Evolutionary conservation across 768 basidiomycete species (phyloP).

Genomic region (Porpolomopsis calyptriformis): DNA sequence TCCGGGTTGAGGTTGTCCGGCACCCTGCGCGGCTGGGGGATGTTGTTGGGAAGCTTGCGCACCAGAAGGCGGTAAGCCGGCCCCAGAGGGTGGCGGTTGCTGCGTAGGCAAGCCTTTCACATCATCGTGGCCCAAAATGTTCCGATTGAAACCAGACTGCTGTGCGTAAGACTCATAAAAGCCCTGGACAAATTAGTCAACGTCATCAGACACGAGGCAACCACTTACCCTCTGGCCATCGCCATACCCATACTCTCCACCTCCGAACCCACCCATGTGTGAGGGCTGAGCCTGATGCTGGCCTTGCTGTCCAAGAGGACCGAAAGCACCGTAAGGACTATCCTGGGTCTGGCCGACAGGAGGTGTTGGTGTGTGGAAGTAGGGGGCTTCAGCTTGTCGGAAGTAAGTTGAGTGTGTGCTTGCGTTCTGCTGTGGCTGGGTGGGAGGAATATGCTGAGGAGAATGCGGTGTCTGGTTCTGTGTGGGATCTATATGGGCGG

Average conservation of each 20-base stretch:
- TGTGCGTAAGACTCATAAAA: constrained; percentile 71
- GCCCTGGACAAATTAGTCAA: constrained; percentile 32
- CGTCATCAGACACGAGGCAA: constrained; percentile 4
- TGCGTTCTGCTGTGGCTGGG: constrained; percentile 37
- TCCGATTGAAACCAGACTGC: constrained; percentile 54
- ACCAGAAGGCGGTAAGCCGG: constrained; percentile 38
- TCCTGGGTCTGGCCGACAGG: constrained; percentile 56
- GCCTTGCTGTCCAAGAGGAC: constrained; percentile 33
- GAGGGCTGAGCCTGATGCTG: constrained; percentile 30
- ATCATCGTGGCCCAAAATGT: constrained; percentile 63
- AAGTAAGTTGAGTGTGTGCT: constrained; percentile 51
- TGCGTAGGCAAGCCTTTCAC: constrained; percentile 60
- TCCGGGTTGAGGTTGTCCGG: constrained; percentile 49
- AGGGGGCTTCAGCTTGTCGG: constrained; percentile 57
- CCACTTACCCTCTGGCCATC: constrained; percentile 53
- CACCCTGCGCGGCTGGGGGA: constrained; percentile 33
- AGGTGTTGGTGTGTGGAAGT: constrained; percentile 73
- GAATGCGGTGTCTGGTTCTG: constrained; percentile 26
- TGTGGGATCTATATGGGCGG: constrained; percentile 54
- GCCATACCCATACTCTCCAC: constrained; percentile 57
- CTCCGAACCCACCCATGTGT: constrained; percentile 44
- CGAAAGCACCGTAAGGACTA: constrained; percentile 54
- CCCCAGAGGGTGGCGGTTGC: constrained; percentile 37
- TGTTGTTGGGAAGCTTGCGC: constrained; percentile 50
- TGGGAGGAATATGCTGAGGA: constrained; percentile 26